Evolutionary conservation across 2,329 filamentous ascomycete genomes (phyloP), one percentile per base, ranked within the genome.

Genomic region (Calonectria multiphialidica): DNA sequence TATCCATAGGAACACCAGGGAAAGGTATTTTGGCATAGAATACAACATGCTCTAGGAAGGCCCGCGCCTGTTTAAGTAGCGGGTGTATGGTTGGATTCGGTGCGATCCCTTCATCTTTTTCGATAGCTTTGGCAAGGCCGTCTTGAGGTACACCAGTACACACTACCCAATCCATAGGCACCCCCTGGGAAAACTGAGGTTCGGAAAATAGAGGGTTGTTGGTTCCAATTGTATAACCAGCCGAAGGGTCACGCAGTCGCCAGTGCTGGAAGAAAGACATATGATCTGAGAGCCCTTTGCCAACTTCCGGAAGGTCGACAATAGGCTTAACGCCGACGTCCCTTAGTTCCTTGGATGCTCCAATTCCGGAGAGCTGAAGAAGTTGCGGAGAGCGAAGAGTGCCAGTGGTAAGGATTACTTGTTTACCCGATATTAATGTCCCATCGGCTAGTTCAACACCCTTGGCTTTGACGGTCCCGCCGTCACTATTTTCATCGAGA

Each of bases 321-420:
- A 76, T 21, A 16, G 61, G 50, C 33, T 82, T 72, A 30, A 90
- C 88, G 8, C 83, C 78, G 72, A 86, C 80, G 16, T 81, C 76
- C 9, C 82, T 47, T 0, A 90, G 82, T 9, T 85, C 82, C 0
- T 77, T 74, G 0, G 80, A 77, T 0, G 84, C 81, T 0, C 87
- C 87, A 44, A 90, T 83, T 45, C 87, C 87, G 6, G 84, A 87
- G 5, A 88, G 82, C 76, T 87, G 86, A 10, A 88, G 82, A 33
- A 88, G 80, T 33, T 87, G 84, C 4, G 87, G 87, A 0, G 84
- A 85, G 70, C 87, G 87, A 76, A 86, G 85, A 4, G 86, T 79
- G 23, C 88, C 87, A 16, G 86, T 87, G 3, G 86, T 82, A 0
- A 89, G 63, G 64, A 89, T 85, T n/a, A 89, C 83, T 65, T 89